phyloP scores from a whole-genome alignment of 805 yeast species.

The Danielia oregonensis region DNA sequence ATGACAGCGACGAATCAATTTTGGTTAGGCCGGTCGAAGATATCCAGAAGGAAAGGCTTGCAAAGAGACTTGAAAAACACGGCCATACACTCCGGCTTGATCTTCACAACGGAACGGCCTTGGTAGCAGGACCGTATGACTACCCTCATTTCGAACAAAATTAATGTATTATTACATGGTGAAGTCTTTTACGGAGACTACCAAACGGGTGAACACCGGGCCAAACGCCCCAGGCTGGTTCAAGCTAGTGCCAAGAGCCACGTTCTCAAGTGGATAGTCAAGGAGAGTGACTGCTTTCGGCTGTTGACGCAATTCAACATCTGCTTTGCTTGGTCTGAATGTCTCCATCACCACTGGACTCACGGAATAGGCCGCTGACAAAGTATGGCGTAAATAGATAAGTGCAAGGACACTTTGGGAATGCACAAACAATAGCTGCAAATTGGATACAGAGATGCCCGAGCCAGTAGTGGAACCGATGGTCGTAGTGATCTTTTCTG shows the following conservation, averaged over 20 bases:
- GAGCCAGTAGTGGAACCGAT: constrained; percentile 9
- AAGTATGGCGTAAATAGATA: constrained; percentile 15
- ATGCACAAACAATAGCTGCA: constrained; percentile 13
- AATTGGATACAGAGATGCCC: constrained; percentile 14
- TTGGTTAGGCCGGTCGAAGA: constrained; percentile 21
- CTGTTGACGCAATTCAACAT: constrained; percentile 29
- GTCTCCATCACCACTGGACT: constrained; percentile 20
- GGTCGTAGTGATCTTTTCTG: constrained; percentile 17
- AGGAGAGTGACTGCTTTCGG: constrained; percentile 18
- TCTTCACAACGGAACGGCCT: constrained; percentile 14
- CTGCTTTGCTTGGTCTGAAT: constrained; percentile 27
- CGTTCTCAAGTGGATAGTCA: constrained; percentile 10
- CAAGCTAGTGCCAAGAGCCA: constrained; percentile 9
- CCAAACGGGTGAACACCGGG: constrained; percentile 10
- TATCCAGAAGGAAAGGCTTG: constrained; percentile 19
- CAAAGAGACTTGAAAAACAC: constrained; percentile 10
- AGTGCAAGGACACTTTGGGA: constrained; percentile 16
- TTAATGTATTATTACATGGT: constrained; percentile 4
- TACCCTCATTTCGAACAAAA: constrained; percentile 1
- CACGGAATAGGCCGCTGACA: constrained; percentile 21
- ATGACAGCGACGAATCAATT: constrained; percentile 10
- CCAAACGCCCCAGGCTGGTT: constrained; percentile 12
- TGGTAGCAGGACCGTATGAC: constrained; percentile 4
- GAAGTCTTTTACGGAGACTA: constrained; percentile 9
- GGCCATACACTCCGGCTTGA: constrained; percentile 9